Evolutionary conservation across 2,329 filamentous ascomycete genomes (phyloP), one percentile per base, ranked within the genome.

Genomic region (Neonectria neomacrospora): DNA sequence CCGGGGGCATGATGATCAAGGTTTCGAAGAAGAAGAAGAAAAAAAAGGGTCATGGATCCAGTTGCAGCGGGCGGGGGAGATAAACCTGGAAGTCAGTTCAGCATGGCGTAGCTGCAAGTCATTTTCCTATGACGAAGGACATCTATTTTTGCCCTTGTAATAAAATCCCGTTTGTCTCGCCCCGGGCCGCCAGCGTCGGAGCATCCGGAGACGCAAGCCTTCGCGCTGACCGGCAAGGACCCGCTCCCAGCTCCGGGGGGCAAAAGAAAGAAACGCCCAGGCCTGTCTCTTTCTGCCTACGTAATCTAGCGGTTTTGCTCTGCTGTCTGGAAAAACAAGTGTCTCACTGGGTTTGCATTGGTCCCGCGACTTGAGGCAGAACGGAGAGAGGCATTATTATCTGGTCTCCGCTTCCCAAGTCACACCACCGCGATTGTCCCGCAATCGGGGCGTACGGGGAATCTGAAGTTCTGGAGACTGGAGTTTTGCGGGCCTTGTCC

Each of bases 361-460:
- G 23, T 26, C 6, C 23, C 23, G 23, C 23, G 23, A 26, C 23
- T 26, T 26, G n/a, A n/a, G n/a, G n/a, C n/a, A n/a, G n/a, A n/a
- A n/a, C n/a, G n/a, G n/a, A n/a, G n/a, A n/a, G n/a, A n/a, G n/a
- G n/a, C n/a, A n/a, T n/a, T n/a, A n/a, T n/a, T n/a, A n/a, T n/a
- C n/a, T n/a, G n/a, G n/a, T n/a, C n/a, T n/a, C n/a, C n/a, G n/a
- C n/a, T n/a, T n/a, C 16, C 14, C 34, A n/a, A 37, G 63, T 73
- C 70, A 70, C 55, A 63, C 70, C 70, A 72, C 60, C 63, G 54
- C 53, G 67, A 67, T 23, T 18, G 55, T 53, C 30, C 61, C 59
- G 53, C 34, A 58, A 58, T 60, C 42, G 32, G 54, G 61, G 42
- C 47, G 37, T 18, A 20, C 10, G 34, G 56, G 55, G 55, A 44